These are phyloP conservation scores for Ulota crispa DNA, from an alignment of 225 moss, liverwort and hornwort genomes.

Conservation along the genomic window DNA sequence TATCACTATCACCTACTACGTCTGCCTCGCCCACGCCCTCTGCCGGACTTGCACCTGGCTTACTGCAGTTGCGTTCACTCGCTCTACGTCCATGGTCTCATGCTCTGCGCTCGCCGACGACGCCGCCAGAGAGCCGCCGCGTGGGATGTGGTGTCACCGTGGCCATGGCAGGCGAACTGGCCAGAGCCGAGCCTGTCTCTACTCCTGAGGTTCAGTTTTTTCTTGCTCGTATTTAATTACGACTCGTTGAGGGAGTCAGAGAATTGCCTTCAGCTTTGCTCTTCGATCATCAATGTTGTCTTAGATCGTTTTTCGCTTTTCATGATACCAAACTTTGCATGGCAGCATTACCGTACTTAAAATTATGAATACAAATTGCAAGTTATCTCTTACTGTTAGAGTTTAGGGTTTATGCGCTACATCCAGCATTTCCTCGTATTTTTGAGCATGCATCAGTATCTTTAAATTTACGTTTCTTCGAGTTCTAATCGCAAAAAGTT, in stretches of 20 bases:
- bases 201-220: slow-evolving; percentile 35
- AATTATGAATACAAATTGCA: background rate
- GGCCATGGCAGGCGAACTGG: slow-evolving; percentile 37
- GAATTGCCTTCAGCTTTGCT: background rate
- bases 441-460: background rate
- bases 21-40: slow-evolving; percentile 4
- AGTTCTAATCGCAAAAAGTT: background rate
- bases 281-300: background rate
- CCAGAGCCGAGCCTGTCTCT: slow-evolving; percentile 55
- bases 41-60: background rate
- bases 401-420: slow-evolving; percentile 21
- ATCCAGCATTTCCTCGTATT: background rate
- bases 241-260: background rate
- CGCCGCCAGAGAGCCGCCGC: slow-evolving; percentile 11
- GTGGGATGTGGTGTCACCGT: slow-evolving; percentile 19
- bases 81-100: background rate
- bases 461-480: background rate
- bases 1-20: background rate
- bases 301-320: background rate
- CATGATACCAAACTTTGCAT: background rate
- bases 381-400: background rate
- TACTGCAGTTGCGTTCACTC: slow-evolving; percentile 17
- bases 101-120: background rate
- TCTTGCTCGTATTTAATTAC: background rate
- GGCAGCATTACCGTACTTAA: background rate